phyloP scores from a whole-genome alignment of 177 flowering plant genomes.

The Tripterygium wilfordii region DNA sequence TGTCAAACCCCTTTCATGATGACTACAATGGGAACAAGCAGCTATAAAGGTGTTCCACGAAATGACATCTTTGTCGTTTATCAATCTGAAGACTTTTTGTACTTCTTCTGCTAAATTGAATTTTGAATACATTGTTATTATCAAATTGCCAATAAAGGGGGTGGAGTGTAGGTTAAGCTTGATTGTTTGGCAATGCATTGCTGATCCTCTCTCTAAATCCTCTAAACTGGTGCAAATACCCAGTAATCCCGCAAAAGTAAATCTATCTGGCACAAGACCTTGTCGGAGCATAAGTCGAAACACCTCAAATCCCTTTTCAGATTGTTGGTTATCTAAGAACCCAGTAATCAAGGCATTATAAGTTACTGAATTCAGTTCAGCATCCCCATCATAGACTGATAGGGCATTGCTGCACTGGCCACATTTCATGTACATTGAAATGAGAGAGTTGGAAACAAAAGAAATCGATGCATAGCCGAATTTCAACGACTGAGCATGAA shows the following conservation, averaged over 20 bases:
- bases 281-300: conserved; percentile 34
- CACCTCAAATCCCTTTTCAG: conserved; percentile 38
- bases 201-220: conserved; percentile 30
- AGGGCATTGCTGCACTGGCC: conserved; percentile 43
- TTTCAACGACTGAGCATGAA: conserved; percentile 53
- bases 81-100: conserved; percentile 36
- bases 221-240: conserved; percentile 26
- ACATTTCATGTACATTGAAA: conserved; percentile 62
- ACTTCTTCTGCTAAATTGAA: conserved; percentile 39
- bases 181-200: conserved; percentile 47
- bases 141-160: conserved; percentile 55
- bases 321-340: conserved; percentile 42
- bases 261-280: conserved; percentile 51
- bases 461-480: conserved; percentile 33
- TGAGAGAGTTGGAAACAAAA: conserved; percentile 63
- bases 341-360: conserved; percentile 60
- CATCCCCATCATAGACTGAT: conserved; percentile 13
- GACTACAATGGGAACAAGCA: conserved; percentile 49
- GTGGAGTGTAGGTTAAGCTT: conserved; percentile 43
- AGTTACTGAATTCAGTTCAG: conserved; percentile 36
- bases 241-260: conserved; percentile 50
- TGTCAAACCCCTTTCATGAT: conserved; percentile 40
- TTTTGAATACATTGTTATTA: conserved; percentile 55
- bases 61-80: conserved; percentile 52
- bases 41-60: conserved; percentile 74